Base-by-base conservation (phyloP, 2,329 filamentous ascomycete species). In the Cytospora schulzeri region DNA sequence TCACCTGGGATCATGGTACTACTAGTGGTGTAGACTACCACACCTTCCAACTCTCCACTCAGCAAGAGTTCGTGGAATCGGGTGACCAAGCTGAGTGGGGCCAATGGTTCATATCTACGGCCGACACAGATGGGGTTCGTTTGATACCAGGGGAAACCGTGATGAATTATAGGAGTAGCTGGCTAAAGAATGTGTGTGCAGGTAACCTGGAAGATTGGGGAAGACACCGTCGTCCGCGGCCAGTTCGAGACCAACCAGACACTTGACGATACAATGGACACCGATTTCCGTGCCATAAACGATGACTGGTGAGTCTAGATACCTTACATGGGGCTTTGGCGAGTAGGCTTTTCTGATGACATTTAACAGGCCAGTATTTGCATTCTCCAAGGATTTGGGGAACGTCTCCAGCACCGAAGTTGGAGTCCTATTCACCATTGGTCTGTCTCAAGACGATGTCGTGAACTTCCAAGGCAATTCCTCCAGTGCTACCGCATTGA, bases 41-140 rank as follows among this genome's bases (percentile, higher is more conserved):
- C 76, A 83, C 83, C 57, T 85, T 91, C 64, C 82, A 81, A 68
- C 81, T 85, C 53, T 79, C 83, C 66, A 74, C 80, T 11, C 89
- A 94, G 74, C 77, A 85, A 57, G 77, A 87, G 22, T 89, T 95
- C 62, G 84, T 85, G 1, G 92, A 96, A 73, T 78, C 79, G 15
- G 78, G 78, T 50, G 89, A 96, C 71, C 88, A 89, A 69, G 85
- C 91, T 0, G 89, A 92, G 77, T 96, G 92, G 92, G 92, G 92
- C 2, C 88, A 85, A 58, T 85, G 93, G 78, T 88, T 91, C 75
- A 92, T 93, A 74, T 88, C 89, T 15, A 92, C 86, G 4, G 85
- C 87, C 29, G 79, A 82, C 60, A 73, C 81, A 17, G 72, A 75
- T 24, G 81, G 81, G 28, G 78, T 80, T 74, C 72, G 78, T 75